Evolutionary conservation across 768 basidiomycete species (phyloP).

Genomic region (Phaeotremella fagi): DNA sequence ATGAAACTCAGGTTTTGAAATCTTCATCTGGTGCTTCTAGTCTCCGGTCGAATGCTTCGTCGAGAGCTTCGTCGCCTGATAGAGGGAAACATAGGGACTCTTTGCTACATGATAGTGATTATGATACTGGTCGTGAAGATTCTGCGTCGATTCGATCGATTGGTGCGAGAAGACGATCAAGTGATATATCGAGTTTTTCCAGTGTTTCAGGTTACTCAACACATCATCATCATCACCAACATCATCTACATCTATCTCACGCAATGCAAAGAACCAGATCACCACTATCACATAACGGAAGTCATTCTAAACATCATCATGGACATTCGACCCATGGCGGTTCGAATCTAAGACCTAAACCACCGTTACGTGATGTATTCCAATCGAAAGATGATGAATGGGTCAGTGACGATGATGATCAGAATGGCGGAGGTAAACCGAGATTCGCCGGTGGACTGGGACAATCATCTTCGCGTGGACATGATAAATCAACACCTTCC

Average conservation of each 20-base stretch:
- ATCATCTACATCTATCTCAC: slow-evolving; percentile 49
- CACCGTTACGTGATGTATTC: slow-evolving; percentile 47
- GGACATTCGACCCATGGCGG: too few species aligned
- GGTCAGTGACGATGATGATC: slow-evolving; percentile 46
- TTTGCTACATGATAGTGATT: slow-evolving; percentile 20
- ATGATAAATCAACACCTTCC: background rate
- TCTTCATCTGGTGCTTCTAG: slow-evolving; percentile 75
- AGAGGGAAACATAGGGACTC: slow-evolving; percentile 55
- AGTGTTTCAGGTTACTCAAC: slow-evolving; percentile 34
- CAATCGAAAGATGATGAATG: slow-evolving; percentile 48
- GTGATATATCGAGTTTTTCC: slow-evolving; percentile 49
- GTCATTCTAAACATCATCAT: slow-evolving; percentile 71
- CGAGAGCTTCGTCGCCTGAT: slow-evolving; percentile 64
- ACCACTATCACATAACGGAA: slow-evolving; percentile 51
- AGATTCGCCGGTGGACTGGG: slow-evolving; percentile 46
- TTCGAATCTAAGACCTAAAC: slow-evolving; percentile 36
- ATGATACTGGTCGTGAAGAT: slow-evolving; percentile 34
- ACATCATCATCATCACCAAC: slow-evolving; percentile 67
- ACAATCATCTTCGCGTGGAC: slow-evolving; percentile 17
- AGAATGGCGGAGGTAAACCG: slow-evolving; percentile 12
- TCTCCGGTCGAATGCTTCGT: slow-evolving; percentile 67
- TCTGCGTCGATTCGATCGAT: slow-evolving; percentile 54
- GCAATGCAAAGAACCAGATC: slow-evolving; percentile 65
- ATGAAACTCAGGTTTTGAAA: slow-evolving; percentile 50
- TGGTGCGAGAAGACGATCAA: slow-evolving; percentile 54